Percentiles rank a stretch among this genome's conserved stretches.
Conservation (phyloP, 805 yeast genomes). For the Cyberlindnera veronae region DNA sequence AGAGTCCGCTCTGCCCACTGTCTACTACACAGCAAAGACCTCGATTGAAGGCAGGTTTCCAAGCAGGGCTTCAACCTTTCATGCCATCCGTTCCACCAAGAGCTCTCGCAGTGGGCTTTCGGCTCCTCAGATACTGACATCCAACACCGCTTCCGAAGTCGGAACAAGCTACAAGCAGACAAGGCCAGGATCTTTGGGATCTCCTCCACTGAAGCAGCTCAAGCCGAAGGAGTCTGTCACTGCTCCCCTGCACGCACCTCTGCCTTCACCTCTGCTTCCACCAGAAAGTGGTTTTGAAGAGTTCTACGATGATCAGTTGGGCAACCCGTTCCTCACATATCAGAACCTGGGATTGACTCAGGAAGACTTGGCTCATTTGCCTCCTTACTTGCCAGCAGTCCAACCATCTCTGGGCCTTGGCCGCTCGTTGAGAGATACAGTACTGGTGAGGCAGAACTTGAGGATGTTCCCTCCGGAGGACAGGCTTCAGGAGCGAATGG, state of each 20-base stretch:
- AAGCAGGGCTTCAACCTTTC: background rate
- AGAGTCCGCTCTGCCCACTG: conserved; percentile 3
- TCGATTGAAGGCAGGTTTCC: background rate
- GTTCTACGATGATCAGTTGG: too few species aligned
- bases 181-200: too few species aligned
- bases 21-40: conserved; percentile 3
- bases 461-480: conserved; percentile 28
- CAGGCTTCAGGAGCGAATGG: conserved; percentile 31
- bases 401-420: conserved; percentile 17
- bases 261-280: too few species aligned
- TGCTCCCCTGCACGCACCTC: too few species aligned
- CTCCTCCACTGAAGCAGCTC: too few species aligned
- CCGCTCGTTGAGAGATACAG: conserved; percentile 27
- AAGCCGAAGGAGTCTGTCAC: too few species aligned
- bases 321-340: background rate
- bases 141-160: background rate
- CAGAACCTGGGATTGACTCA: background rate
- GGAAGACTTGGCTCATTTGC: conserved; percentile 18
- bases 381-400: conserved; percentile 19
- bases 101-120: background rate
- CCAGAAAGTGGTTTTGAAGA: too few species aligned
- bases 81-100: background rate
- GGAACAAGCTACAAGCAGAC: too few species aligned
- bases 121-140: background rate
- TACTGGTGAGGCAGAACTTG: conserved; percentile 28